Conservation (phyloP, 2,329 filamentous ascomycete species). For the Epichloe hybrida region DNA sequence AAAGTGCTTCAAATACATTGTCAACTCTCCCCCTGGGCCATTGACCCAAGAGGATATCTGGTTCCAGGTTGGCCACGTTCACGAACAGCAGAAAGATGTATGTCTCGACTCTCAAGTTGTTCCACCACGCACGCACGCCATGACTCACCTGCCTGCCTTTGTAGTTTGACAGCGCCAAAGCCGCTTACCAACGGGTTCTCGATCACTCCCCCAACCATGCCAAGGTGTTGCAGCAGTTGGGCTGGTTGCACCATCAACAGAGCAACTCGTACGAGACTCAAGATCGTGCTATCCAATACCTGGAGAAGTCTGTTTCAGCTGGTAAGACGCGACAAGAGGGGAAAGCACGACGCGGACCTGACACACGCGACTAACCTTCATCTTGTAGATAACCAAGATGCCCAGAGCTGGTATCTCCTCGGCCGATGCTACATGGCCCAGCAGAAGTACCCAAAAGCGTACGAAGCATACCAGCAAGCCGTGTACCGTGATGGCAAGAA, state of each 20-base stretch:
- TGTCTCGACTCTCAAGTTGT: slow-evolving; percentile 24
- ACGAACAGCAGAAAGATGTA: slow-evolving; percentile 98
- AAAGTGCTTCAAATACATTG: slow-evolving; percentile 97
- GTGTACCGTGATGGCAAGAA: slow-evolving; percentile 96
- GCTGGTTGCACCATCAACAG: slow-evolving; percentile 95
- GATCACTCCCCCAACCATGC: slow-evolving; percentile 88
- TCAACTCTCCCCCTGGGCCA: slow-evolving; percentile 85
- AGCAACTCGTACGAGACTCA: slow-evolving; percentile 84
- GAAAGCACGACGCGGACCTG: background rate
- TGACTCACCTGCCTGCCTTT: slow-evolving; percentile 23
- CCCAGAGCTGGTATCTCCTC: slow-evolving; percentile 96
- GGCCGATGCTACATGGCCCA: slow-evolving; percentile 99
- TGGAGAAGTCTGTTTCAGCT: slow-evolving; percentile 90
- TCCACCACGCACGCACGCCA: slow-evolving; percentile 8
- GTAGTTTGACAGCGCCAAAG: slow-evolving; percentile 85
- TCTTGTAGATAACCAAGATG: slow-evolving; percentile 72
- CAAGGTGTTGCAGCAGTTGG: slow-evolving; percentile 94
- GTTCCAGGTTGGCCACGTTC: slow-evolving; percentile 98
- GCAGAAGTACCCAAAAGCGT: slow-evolving; percentile 96
- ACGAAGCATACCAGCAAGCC: slow-evolving; percentile 96
- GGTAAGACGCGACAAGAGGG: slow-evolving; percentile 40
- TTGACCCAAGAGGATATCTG: slow-evolving; percentile 96
- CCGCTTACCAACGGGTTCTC: slow-evolving; percentile 81
- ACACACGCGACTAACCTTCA: background rate
- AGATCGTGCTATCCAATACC: slow-evolving; percentile 89